Conservation (phyloP, 1,139 yeast genomes). For the Pichia sp. region DNA sequence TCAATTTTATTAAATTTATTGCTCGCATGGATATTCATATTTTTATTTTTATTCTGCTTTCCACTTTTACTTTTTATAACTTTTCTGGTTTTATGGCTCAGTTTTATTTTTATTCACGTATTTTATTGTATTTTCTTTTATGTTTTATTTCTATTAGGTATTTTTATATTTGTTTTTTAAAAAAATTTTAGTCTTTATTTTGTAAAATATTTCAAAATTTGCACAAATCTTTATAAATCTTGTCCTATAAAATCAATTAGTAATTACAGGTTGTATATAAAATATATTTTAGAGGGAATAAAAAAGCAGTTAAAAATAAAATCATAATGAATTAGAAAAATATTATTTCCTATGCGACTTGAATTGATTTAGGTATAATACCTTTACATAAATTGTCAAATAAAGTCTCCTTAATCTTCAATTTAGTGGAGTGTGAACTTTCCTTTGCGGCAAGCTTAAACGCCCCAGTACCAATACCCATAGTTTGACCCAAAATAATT, state of each 20-base stretch:
- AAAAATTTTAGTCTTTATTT: too few relatives aligned
- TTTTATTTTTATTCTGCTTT: conserved; percentile 1
- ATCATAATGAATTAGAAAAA: neutral
- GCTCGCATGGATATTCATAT: neutral
- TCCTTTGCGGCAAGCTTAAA: conserved; percentile 73
- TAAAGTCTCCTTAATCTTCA: conserved; percentile 48
- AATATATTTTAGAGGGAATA: neutral
- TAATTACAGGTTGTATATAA: too few relatives aligned
- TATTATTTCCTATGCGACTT: conserved; percentile 13
- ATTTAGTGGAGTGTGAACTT: conserved; percentile 33
- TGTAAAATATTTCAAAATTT: too few relatives aligned
- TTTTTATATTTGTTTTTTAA: too few relatives aligned
- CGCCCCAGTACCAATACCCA: conserved; percentile 97
- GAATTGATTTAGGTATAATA: conserved; percentile 18
- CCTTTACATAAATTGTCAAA: conserved; percentile 50
- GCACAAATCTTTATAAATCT: too few relatives aligned
- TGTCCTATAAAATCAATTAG: too few relatives aligned
- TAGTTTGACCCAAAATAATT: conserved; percentile 94
- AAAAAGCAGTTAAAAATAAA: neutral
- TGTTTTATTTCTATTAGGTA: too few relatives aligned
- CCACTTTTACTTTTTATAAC: neutral
- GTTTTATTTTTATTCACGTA: too few relatives aligned
- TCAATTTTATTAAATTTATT: neutral
- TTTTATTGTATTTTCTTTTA: too few relatives aligned
- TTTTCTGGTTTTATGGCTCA: too few relatives aligned